phyloP scores from a whole-genome alignment of 2,329 filamentous ascomycete species.

The Didymella pomorum region DNA sequence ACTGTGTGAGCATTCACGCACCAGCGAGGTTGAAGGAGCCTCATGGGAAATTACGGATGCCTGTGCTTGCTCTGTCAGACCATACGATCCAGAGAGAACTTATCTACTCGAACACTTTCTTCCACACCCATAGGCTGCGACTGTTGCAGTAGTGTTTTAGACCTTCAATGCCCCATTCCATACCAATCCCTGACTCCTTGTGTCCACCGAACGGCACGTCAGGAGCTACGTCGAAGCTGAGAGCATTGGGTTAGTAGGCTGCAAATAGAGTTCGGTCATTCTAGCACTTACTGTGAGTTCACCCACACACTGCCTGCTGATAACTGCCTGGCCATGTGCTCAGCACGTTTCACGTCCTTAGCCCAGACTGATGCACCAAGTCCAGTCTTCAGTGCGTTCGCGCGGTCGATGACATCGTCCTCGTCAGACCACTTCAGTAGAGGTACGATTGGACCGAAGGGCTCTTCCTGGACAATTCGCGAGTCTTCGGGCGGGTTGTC shows the following conservation, averaged over 20 bases:
- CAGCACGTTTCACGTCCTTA: constrained; percentile 49
- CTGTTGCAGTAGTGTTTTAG: constrained; percentile 34
- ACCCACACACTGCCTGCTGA: constrained; percentile 62
- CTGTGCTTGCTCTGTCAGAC: no score
- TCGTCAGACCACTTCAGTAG: constrained; percentile 68
- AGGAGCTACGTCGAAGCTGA: constrained; percentile 33
- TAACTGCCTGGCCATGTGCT: constrained; percentile 56
- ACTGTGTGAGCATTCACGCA: no score
- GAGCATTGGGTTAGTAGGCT: neutral
- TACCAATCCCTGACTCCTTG: constrained; percentile 79
- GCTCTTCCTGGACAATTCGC: constrained; percentile 65
- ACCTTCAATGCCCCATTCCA: constrained; percentile 62
- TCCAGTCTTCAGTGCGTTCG: constrained; percentile 58
- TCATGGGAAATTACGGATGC: no score
- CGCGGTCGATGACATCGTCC: constrained; percentile 53
- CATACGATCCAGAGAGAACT: no score
- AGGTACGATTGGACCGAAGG: constrained; percentile 71
- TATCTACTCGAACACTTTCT: constrained; percentile 28
- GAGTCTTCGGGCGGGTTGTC: constrained; percentile 65
- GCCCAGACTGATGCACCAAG: constrained; percentile 61
- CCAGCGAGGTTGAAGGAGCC: no score
- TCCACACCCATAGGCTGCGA: constrained; percentile 33
- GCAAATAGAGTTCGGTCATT: no score
- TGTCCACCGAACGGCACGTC: constrained; percentile 70
- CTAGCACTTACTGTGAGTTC: constrained; percentile 52